Conservation (phyloP, 208 protist genomes). For the Phytomonas francai region DNA sequence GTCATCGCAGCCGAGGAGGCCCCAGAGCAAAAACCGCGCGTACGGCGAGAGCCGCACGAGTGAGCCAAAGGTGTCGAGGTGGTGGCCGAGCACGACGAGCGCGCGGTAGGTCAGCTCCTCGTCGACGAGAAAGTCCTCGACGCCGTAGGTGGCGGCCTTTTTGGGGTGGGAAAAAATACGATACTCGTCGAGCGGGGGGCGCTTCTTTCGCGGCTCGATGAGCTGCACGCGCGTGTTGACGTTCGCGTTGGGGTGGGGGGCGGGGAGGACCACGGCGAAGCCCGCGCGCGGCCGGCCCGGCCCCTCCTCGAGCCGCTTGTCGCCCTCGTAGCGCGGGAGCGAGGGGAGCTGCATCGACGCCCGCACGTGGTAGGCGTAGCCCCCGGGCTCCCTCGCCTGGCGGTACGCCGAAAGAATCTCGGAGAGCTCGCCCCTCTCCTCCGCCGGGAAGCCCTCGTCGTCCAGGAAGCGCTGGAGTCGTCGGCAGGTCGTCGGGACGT, state of each 20-base stretch:
- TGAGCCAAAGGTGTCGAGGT: conserved; percentile 67
- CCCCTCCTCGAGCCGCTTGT: conserved; percentile 52
- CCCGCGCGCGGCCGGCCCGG: conserved; percentile 41
- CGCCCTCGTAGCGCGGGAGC: conserved; percentile 61
- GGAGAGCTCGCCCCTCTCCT: conserved; percentile 32
- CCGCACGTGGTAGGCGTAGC: conserved; percentile 76
- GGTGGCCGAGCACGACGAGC: conserved; percentile 47
- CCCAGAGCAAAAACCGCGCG: conserved; percentile 61
- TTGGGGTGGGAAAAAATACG: conserved; percentile 83
- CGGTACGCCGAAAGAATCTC: conserved; percentile 23
- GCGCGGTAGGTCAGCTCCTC: conserved; percentile 75
- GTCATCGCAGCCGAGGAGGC: conserved; percentile 58
- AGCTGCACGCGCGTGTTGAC: conserved; percentile 77
- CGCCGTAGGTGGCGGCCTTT: conserved; percentile 54
- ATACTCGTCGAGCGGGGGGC: conserved; percentile 69
- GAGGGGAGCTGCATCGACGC: conserved; percentile 26
- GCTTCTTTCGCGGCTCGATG: conserved; percentile 60
- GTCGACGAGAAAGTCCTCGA: conserved; percentile 81
- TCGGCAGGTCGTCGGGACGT: conserved; percentile 17
- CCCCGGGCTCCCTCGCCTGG: conserved; percentile 26
- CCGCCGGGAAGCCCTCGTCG: conserved; percentile 61
- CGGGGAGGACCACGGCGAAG: conserved; percentile 44
- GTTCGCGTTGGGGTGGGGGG: conserved; percentile 45
- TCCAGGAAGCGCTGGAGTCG: conserved; percentile 37
- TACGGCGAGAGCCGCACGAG: conserved; percentile 60